Evolutionary conservation across 306 rosid species (phyloP), one percentile per base, ranked within the genome.

Genomic region (Trifolium repens): DNA sequence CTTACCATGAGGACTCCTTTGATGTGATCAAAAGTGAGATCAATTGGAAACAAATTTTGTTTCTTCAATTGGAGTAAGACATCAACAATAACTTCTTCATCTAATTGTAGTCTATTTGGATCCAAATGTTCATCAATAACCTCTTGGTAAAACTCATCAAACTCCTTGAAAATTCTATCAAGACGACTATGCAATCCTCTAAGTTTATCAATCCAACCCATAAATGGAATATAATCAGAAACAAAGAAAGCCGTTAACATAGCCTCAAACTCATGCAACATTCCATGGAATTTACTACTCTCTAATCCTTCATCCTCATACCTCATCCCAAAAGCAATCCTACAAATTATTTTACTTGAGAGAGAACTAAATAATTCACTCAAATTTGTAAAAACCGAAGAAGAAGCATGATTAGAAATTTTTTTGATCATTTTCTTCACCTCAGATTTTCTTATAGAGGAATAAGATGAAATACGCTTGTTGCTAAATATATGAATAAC

Each of bases 131-230:
- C 67, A 46, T 81, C 75, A 2, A 81, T 81, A 1, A 78, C 78
- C 15, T 67, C 61, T 71, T 89, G 87, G 57, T 63, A 89, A n/a
- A 86, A 78, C 5, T 4, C 2, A 76, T 83, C 81, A 10, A 84
- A 8, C 40, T 73, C 78, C 10, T 67, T 58, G 47, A 67, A 86
- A 44, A 3, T 52, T 13, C 67, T 37, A 8, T 82, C 74, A 11
- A 85, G 75, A 15, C 80, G 80, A 0, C 14, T 55, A 9, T 65
- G 43, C 1, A 44, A 0, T 5, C 87, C 87, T 4, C 15, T 47
- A 0, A 88, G 9, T 78, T 49, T 82, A 74, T 88, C 90, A 26
- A 80, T 42, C 86, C 87, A 84, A 7, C 83, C 84, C 62, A 84
- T 10, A 47, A 80, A 71, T 1, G 83, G 81, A 72, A 86, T 44